phyloP scores from a whole-genome alignment of 352 stramenopile species.

The Thalassiosira pacifica region DNA sequence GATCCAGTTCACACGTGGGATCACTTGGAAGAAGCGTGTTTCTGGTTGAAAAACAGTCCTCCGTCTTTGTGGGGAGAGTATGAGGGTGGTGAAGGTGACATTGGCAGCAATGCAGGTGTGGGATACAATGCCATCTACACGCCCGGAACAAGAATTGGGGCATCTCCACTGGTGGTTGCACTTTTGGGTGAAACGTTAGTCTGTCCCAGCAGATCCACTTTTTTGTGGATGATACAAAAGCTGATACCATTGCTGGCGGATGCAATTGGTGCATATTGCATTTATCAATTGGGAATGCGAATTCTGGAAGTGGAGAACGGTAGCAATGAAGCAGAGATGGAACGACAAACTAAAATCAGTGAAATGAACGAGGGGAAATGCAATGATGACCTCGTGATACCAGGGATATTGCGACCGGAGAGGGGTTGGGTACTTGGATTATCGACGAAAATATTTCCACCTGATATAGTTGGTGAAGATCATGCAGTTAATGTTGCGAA shows the following conservation, averaged over 20 bases:
- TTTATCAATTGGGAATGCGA: conserved; percentile 42
- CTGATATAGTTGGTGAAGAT: conserved; percentile 1
- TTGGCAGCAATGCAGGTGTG: background rate
- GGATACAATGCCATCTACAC: conserved; percentile 43
- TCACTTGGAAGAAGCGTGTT: conserved; percentile 53
- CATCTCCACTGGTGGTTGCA: conserved; percentile 45
- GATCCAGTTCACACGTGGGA: conserved; percentile 55
- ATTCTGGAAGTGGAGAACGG: conserved; percentile 36
- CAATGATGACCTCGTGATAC: conserved; percentile 46
- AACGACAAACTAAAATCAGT: conserved; percentile 33
- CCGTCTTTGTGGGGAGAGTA: background rate
- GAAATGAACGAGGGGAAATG: conserved; percentile 21
- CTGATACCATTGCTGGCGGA: conserved; percentile 40
- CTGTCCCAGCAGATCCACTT: conserved; percentile 10
- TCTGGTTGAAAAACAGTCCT: conserved; percentile 40
- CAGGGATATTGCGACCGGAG: conserved; percentile 49
- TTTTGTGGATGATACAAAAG: conserved; percentile 7
- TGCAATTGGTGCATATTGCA: conserved; percentile 52
- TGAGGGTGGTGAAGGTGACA: background rate
- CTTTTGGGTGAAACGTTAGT: conserved; percentile 42
- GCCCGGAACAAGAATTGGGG: conserved; percentile 41
- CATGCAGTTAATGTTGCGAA: background rate
- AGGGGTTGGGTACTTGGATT: conserved; percentile 61
- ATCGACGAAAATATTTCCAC: conserved; percentile 26
- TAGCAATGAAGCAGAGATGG: conserved; percentile 54